Evolutionary conservation across 257 asterid species (phyloP).

Genomic region (Misopates orontium): DNA sequence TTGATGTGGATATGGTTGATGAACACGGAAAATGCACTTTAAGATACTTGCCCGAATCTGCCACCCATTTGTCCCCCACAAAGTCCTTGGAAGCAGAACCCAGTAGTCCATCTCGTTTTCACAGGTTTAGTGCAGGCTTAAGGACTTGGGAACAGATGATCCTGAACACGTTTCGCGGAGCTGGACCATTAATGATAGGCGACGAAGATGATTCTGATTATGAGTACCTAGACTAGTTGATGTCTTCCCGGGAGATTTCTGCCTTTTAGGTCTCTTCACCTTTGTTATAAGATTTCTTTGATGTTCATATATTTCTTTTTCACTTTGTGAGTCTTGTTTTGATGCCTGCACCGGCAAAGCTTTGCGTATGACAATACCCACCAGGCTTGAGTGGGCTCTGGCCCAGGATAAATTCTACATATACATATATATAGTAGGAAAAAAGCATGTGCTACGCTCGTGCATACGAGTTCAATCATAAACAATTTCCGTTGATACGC

Average conservation of each 20-base stretch:
- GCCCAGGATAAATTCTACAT: too few species aligned
- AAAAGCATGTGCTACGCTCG: too few species aligned
- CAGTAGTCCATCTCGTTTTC: conserved; percentile 40
- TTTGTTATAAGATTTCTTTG: not conserved
- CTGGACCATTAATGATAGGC: conserved; percentile 41
- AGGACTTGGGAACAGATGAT: conserved; percentile 66
- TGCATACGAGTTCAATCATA: too few species aligned
- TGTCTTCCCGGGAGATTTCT: not conserved
- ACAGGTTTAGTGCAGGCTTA: conserved; percentile 48
- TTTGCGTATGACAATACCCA: too few species aligned
- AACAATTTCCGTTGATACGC: too few species aligned
- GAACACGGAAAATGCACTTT: conserved; percentile 52
- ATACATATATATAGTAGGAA: too few species aligned
- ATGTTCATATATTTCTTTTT: not conserved
- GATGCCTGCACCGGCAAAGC: too few species aligned
- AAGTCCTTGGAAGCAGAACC: conserved; percentile 33
- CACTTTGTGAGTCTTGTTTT: too few species aligned
- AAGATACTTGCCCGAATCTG: conserved; percentile 40
- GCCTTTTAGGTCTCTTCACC: not conserved
- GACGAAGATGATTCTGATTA: conserved; percentile 43
- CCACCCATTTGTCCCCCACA: conserved; percentile 16
- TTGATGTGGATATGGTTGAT: conserved; percentile 54
- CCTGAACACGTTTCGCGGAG: conserved; percentile 42
- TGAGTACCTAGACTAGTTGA: conserved; percentile 29
- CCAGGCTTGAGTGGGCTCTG: too few species aligned